Percentiles rank a stretch among this genome's conserved stretches.
These are phyloP conservation scores for Penicillium bovifimosum DNA, from an alignment of 495 filamentous ascomycete species.

Conservation along the genomic window DNA sequence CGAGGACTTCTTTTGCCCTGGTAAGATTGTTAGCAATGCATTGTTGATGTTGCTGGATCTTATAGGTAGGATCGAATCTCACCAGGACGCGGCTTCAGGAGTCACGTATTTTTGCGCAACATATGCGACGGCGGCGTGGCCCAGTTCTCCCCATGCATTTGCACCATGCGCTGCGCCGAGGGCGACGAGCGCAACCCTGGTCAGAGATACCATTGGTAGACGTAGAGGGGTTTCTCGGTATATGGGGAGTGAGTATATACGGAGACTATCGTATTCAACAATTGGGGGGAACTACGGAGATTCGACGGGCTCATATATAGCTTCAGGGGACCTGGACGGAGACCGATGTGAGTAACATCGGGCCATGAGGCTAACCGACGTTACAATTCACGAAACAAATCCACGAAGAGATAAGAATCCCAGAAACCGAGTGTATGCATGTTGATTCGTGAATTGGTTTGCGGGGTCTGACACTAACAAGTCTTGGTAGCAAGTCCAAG, in stretches of 20 bases:
- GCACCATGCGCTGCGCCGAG: constrained; percentile 11
- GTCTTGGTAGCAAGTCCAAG: too few species aligned
- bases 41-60: too few species aligned
- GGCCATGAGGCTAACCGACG: background rate
- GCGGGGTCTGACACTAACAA: background rate
- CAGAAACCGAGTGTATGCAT: background rate
- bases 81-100: constrained; percentile 36
- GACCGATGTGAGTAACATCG: background rate
- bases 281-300: background rate
- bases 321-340: background rate
- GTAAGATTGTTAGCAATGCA: constrained; percentile 1
- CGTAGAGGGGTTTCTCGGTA: background rate
- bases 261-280: too few species aligned
- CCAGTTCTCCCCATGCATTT: constrained; percentile 51
- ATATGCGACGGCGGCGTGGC: constrained; percentile 58
- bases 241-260: background rate
- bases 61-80: background rate
- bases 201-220: constrained; percentile 2
- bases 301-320: background rate
- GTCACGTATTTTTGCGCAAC: constrained; percentile 50
- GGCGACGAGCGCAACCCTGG: constrained; percentile 10
- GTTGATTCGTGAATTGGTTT: background rate
- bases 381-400: background rate
- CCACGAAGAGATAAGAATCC: background rate
- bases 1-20: constrained; percentile 22